phyloP scores from a whole-genome alignment of 441 rosid species.

The Breynia disticha region DNA sequence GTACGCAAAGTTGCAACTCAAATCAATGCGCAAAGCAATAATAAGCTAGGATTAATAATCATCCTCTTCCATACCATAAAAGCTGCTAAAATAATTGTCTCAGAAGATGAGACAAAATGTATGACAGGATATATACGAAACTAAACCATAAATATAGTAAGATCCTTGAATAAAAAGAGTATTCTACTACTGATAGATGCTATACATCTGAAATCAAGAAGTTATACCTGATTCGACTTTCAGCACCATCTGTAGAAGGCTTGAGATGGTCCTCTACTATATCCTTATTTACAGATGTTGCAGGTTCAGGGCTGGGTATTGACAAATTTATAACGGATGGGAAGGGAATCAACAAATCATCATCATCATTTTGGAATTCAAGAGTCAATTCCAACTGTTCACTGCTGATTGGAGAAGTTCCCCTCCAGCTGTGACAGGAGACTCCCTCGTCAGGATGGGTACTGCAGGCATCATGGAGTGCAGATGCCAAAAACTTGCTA shows the following conservation, averaged over 20 bases:
- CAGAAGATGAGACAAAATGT: no score
- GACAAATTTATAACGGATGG: conserved; percentile 54
- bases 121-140: neutral
- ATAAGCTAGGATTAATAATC: no score
- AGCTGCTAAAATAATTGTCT: no score
- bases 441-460: conserved; percentile 27
- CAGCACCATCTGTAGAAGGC: conserved; percentile 38
- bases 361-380: conserved; percentile 49
- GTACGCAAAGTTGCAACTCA: neutral
- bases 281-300: conserved; percentile 21
- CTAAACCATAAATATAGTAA: neutral
- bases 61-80: no score
- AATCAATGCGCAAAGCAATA: no score
- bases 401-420: conserved; percentile 27
- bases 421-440: conserved; percentile 33
- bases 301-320: conserved; percentile 37
- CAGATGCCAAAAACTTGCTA: conserved; percentile 54
- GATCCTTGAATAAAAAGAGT: neutral
- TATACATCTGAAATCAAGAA: neutral
- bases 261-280: conserved; percentile 34
- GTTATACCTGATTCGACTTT: conserved; percentile 72
- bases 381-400: conserved; percentile 60
- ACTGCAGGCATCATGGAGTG: conserved; percentile 50
- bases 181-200: neutral
- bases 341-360: conserved; percentile 35